Base-by-base conservation (phyloP, 257 asterid genomes). In the Solanum lignicaule region DNA sequence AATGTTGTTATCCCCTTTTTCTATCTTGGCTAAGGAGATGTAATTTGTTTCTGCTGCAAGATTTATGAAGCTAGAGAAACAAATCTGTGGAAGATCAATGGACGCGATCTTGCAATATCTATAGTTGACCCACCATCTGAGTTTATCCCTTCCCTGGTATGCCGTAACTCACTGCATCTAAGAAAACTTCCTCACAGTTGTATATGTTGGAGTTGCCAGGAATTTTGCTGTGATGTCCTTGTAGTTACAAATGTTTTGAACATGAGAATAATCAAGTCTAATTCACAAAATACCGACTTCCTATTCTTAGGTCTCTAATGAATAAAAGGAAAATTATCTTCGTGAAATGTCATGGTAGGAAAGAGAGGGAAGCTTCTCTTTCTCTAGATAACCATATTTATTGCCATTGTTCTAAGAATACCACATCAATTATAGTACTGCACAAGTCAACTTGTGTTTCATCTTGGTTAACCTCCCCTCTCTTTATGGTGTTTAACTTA, bases 121-220 rank as follows among this genome's bases (percentile, higher is more conserved):
- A 71, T 89, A 87, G 86, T 84, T 58, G 88, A 88, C 72, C 88
- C 90, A 18, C 74, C 86, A 9, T 88, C 92, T 38, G 88, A 89
- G 46, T 90, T 88, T 82, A 60, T 92, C 89, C 90, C 89, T 27
- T 87, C 83, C 90, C 91, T 88, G 91, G 92, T 92, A 90, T 5
- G 78, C 16, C 76, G 23, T 25, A 8, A 81, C 60, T 55, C n/a
- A 35, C 79, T 85, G 87, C 65, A 36, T 15, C 81, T 21, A 84
- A 68, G 87, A 85, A 16, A 68, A 20, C 66, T 39, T 85, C 41
- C 38, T 41, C 81, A 48, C 29, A 3, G 43, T 48, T 18, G 86
- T 48, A 29, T 1, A 48, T 48, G 69, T 82, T 82, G 43, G 20
- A 43, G 85, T 82, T 29, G 35, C 21, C 71, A 9, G 20, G 9